Evolutionary conservation across 768 basidiomycete genomes (phyloP).

Genomic region (Tremella yokohamensis): DNA sequence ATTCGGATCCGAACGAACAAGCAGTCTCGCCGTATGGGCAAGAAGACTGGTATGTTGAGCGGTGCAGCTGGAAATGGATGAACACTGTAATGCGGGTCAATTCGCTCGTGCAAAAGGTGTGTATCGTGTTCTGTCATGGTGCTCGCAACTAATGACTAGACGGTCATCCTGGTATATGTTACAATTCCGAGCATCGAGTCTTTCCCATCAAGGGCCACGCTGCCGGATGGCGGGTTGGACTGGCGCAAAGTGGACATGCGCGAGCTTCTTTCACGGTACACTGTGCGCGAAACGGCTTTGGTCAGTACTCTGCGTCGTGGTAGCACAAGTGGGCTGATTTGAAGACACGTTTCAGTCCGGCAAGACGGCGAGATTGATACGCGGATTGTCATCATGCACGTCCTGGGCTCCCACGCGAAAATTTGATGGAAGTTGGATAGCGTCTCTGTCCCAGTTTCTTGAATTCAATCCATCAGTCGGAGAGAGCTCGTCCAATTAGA

Average conservation of each 20-base stretch:
- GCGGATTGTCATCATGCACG: too few species aligned
- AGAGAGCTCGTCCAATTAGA: too few species aligned
- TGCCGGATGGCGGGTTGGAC: constrained; percentile 25
- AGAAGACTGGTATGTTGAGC: constrained; percentile 58
- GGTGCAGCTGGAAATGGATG: constrained; percentile 84
- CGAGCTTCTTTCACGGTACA: constrained; percentile 65
- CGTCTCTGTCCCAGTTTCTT: too few species aligned
- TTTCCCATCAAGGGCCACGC: constrained; percentile 49
- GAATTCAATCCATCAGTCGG: too few species aligned
- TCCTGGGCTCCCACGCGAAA: too few species aligned
- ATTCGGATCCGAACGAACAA: constrained; percentile 75
- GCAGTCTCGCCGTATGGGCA: constrained; percentile 66
- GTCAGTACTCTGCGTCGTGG: constrained; percentile 20
- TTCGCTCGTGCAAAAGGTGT: constrained; percentile 91
- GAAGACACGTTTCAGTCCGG: constrained; percentile 41
- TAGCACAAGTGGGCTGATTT: constrained; percentile 3
- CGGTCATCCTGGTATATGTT: constrained; percentile 82
- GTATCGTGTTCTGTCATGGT: too few species aligned
- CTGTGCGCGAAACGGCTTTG: constrained; percentile 68
- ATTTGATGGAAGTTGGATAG: too few species aligned
- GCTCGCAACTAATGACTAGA: constrained; percentile 64
- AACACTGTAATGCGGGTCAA: constrained; percentile 96
- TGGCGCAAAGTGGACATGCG: constrained; percentile 54
- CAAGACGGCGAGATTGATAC: constrained; percentile 31
- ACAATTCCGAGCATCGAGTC: constrained; percentile 71